These are phyloP conservation scores for Penicillium coprophilum DNA, from an alignment of 495 filamentous ascomycete species.

Conservation along the genomic window DNA sequence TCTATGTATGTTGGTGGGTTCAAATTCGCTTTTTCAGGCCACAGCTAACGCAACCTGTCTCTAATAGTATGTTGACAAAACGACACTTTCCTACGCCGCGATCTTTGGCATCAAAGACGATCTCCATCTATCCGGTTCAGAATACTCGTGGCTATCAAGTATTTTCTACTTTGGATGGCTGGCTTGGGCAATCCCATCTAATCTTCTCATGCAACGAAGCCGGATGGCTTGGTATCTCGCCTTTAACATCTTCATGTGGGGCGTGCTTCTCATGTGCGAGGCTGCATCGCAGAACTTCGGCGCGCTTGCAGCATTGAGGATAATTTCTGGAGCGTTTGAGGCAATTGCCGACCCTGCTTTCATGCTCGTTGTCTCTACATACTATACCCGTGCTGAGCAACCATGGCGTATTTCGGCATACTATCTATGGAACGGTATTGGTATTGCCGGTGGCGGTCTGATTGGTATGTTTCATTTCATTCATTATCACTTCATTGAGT, in stretches of 20 bases:
- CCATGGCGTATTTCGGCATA: conserved; percentile 58
- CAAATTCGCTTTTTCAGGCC: neutral
- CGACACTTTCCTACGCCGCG: conserved; percentile 55
- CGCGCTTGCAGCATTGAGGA: conserved; percentile 47
- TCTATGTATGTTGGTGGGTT: neutral
- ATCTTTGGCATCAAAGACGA: conserved; percentile 55
- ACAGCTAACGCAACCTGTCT: neutral
- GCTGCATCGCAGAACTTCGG: conserved; percentile 40
- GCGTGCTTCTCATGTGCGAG: conserved; percentile 38
- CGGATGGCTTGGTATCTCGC: conserved; percentile 51
- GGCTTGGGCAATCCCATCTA: conserved; percentile 41
- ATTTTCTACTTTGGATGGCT: conserved; percentile 61
- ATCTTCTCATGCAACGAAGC: conserved; percentile 53
- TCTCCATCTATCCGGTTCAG: conserved; percentile 43
- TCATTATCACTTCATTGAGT: neutral
- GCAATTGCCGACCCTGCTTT: conserved; percentile 36
- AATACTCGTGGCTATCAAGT: conserved; percentile 54
- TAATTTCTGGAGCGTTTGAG: conserved; percentile 55
- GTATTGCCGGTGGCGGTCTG: conserved; percentile 57
- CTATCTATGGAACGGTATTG: conserved; percentile 59
- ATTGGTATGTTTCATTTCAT: conserved; percentile 21
- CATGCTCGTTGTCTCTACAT: conserved; percentile 35
- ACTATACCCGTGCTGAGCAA: conserved; percentile 51
- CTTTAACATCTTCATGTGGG: conserved; percentile 52
- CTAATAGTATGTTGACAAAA: conserved; percentile 43